Evolutionary conservation across 2,329 filamentous ascomycete genomes (phyloP).

Genomic region (Botrytis fragariae): DNA sequence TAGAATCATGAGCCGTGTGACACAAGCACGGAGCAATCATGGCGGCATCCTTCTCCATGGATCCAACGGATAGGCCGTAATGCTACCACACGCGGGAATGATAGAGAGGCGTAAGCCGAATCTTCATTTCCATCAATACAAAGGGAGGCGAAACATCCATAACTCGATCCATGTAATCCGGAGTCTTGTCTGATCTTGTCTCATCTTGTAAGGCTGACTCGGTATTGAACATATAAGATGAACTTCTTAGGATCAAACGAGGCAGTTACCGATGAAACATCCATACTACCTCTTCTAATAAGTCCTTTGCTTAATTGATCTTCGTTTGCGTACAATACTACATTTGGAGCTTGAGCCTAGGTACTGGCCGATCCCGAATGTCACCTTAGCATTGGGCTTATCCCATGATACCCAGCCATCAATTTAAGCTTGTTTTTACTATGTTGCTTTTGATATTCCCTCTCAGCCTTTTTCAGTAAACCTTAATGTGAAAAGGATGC

Average conservation of each 20-base stretch:
- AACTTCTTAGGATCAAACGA: not conserved
- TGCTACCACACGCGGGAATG: no score
- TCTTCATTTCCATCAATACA: not conserved
- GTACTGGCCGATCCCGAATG: not conserved
- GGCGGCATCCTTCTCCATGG: not conserved
- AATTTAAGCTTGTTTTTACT: not conserved
- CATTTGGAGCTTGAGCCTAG: not conserved
- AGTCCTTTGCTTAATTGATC: not conserved
- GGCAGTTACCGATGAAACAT: conserved; percentile 2
- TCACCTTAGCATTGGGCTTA: not conserved
- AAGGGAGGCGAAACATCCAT: conserved; percentile 1
- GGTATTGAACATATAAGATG: not conserved
- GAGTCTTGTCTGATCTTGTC: conserved; percentile 10
- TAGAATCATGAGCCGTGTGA: not conserved
- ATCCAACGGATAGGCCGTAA: not conserved
- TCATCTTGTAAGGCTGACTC: conserved; percentile 15
- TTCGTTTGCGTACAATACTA: conserved; percentile 1
- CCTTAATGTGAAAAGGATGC: not conserved
- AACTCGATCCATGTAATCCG: not conserved
- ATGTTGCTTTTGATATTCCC: not conserved
- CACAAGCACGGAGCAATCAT: not conserved
- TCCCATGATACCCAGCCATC: not conserved
- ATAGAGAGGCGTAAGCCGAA: not conserved
- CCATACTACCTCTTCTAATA: not conserved
- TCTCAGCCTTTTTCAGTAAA: not conserved